These are phyloP conservation scores for Auxenochlorella protothecoides DNA, from an alignment of 139 green algal species.

Conservation along the genomic window DNA sequence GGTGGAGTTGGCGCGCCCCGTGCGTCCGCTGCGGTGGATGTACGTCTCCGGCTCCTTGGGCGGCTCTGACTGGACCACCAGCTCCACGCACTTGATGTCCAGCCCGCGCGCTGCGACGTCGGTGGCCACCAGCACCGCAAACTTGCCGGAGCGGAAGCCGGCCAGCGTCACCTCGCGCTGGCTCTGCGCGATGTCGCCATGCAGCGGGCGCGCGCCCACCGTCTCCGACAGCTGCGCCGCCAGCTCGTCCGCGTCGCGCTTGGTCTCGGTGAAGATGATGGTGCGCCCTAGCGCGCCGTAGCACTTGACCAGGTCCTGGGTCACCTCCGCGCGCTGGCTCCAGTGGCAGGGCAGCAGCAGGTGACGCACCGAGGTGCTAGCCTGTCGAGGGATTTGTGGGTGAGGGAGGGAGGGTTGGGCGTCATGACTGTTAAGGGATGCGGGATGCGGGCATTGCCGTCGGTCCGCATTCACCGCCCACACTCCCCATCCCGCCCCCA, in stretches of 20 bases:
- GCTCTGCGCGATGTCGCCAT: slow-evolving; percentile 87
- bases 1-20: slow-evolving; percentile 69
- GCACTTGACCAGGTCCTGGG: slow-evolving; percentile 69
- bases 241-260: slow-evolving; percentile 85
- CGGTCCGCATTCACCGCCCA: no score
- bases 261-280: slow-evolving; percentile 97
- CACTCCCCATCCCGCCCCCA: slow-evolving; percentile 12
- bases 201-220: slow-evolving; percentile 60
- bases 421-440: no score
- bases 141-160: slow-evolving; percentile 45
- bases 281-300: slow-evolving; percentile 68
- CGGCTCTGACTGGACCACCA: slow-evolving; percentile 81
- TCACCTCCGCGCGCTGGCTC: slow-evolving; percentile 51
- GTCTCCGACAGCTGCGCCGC: slow-evolving; percentile 44
- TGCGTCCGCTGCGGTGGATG: slow-evolving; percentile 81
- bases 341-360: slow-evolving; percentile 86
- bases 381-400: slow-evolving; percentile 29
- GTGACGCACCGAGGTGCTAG: slow-evolving; percentile 74
- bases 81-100: slow-evolving; percentile 91
- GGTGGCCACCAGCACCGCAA: slow-evolving; percentile 93
- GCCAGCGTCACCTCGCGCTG: slow-evolving; percentile 43
- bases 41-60: slow-evolving; percentile 88
- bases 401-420: neutral
- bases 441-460: no score
- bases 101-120: slow-evolving; percentile 96